Conservation (phyloP, 768 basidiomycete species). For the Pleurotus ostreatus region DNA sequence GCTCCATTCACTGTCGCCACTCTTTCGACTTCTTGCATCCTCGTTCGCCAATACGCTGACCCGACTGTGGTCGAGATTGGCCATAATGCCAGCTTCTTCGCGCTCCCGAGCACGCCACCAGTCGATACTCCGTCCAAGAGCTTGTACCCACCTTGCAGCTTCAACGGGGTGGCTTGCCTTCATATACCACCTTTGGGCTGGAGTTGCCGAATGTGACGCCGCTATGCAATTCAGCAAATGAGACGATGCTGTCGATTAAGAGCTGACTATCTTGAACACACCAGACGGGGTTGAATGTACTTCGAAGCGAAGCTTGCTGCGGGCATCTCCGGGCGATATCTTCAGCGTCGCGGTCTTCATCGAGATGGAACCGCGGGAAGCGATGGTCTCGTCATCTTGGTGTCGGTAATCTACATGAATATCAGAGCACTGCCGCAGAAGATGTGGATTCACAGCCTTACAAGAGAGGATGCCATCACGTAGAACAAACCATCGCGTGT, state of each 20-base stretch:
- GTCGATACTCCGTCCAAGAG: constrained; percentile 70
- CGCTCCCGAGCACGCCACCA: constrained; percentile 48
- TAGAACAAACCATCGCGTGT: constrained; percentile 89
- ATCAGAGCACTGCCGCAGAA: background rate
- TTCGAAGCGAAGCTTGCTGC: constrained; percentile 68
- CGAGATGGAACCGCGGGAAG: constrained; percentile 83
- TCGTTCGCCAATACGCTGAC: constrained; percentile 10
- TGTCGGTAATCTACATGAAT: constrained; percentile 71
- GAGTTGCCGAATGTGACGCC: constrained; percentile 21
- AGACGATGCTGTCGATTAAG: too few relatives aligned
- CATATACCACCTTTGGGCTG: constrained; percentile 73
- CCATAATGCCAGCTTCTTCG: constrained; percentile 15
- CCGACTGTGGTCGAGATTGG: background rate
- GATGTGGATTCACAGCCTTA: constrained; percentile 30
- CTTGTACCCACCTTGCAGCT: constrained; percentile 82
- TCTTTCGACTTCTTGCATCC: constrained; percentile 27
- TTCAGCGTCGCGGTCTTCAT: constrained; percentile 77
- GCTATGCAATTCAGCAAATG: background rate
- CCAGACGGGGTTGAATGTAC: constrained; percentile 60
- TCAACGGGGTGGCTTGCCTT: constrained; percentile 87
- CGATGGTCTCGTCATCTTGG: constrained; percentile 85
- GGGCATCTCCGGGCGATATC: constrained; percentile 40
- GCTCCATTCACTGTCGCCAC: constrained; percentile 47
- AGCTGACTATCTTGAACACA: constrained; percentile 21
- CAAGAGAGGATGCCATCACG: constrained; percentile 84